Evolutionary conservation across 257 asterid species (phyloP).

Genomic region (Salvia splendens): DNA sequence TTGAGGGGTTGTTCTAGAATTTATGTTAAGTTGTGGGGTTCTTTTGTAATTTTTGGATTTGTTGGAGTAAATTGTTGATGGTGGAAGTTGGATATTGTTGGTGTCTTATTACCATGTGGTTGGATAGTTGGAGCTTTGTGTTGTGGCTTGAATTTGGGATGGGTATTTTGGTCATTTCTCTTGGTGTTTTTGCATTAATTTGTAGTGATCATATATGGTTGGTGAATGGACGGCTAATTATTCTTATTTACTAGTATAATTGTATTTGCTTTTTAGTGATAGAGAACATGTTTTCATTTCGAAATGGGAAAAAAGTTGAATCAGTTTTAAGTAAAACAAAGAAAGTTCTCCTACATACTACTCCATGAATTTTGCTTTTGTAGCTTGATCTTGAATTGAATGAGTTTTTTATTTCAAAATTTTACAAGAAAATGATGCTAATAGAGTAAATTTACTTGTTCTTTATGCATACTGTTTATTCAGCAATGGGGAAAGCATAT

Average conservation of each 20-base stretch:
- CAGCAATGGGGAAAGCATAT: too few relatives aligned
- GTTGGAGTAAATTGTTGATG: neutral
- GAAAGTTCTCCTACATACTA: too few relatives aligned
- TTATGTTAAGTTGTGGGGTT: constrained; percentile 30
- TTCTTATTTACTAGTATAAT: neutral
- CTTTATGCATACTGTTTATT: too few relatives aligned
- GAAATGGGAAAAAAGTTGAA: too few relatives aligned
- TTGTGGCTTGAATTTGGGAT: constrained; percentile 23
- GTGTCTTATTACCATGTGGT: constrained; percentile 32
- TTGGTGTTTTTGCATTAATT: neutral
- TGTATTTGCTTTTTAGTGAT: neutral
- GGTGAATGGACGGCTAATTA: constrained; percentile 2
- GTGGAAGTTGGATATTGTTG: constrained; percentile 21
- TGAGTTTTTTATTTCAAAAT: too few relatives aligned
- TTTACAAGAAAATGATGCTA: too few relatives aligned
- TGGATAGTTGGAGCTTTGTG: constrained; percentile 31
- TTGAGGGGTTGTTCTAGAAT: constrained; percentile 38
- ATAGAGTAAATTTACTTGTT: too few relatives aligned
- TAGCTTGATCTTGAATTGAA: too few relatives aligned
- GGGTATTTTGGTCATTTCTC: constrained; percentile 43
- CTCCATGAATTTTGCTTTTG: too few relatives aligned
- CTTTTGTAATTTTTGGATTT: constrained; percentile 28
- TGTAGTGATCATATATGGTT: neutral
- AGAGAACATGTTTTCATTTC: too few relatives aligned
- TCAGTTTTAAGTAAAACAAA: too few relatives aligned